Conservation (phyloP, 257 asterid genomes). For the Fraxinus cuspidata region DNA sequence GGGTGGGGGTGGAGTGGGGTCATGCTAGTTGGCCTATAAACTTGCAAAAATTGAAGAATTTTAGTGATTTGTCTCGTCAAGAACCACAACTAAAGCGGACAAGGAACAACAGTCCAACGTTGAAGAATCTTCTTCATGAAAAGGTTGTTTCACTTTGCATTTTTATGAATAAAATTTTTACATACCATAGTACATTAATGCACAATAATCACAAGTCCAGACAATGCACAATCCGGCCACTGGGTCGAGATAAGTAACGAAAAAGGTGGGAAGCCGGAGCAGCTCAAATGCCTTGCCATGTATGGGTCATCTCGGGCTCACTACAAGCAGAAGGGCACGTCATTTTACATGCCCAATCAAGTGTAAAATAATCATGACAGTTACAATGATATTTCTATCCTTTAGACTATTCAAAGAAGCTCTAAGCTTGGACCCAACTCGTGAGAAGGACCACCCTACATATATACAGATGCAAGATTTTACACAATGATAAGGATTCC, state of each 20-base stretch:
- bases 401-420: not conserved
- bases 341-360: not conserved
- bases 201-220: too few species aligned
- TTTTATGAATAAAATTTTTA: not conserved
- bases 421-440: not conserved
- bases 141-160: not conserved
- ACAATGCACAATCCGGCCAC: too few species aligned
- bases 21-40: conserved; percentile 38
- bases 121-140: not conserved
- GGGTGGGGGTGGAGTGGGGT: not conserved
- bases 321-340: not conserved
- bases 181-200: too few species aligned
- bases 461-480: not conserved
- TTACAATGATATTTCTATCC: not conserved
- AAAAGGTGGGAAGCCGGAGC: too few species aligned
- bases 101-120: not conserved
- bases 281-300: not conserved
- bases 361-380: not conserved
- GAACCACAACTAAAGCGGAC: conserved; percentile 50
- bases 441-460: not conserved
- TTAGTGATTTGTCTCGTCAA: conserved; percentile 43
- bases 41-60: conserved; percentile 40
- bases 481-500: not conserved
- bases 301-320: not conserved
- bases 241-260: not conserved